phyloP scores from a whole-genome alignment of 73 alveolate species.

The Uronychia binucleata region DNA sequence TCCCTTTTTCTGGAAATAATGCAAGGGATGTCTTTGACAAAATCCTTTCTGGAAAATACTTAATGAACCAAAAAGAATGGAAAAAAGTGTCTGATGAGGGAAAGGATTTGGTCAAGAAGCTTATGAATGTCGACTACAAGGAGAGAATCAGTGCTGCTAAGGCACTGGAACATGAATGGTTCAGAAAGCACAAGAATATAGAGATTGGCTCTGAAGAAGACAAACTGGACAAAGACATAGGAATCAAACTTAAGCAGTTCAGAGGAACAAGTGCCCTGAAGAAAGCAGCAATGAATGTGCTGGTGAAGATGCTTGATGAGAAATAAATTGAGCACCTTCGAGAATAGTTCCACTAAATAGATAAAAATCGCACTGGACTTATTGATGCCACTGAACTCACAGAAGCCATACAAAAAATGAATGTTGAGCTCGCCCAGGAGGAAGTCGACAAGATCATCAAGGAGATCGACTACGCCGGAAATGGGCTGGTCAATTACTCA shows the following conservation, averaged over 20 bases:
- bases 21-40: slow-evolving; percentile 48
- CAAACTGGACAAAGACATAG: background rate
- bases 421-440: slow-evolving; percentile 53
- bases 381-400: slow-evolving; percentile 81
- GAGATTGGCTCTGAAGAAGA: too few relatives aligned
- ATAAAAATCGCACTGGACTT: slow-evolving; percentile 88
- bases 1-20: slow-evolving; percentile 73
- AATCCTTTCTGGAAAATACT: slow-evolving; percentile 36
- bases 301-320: slow-evolving; percentile 61
- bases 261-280: slow-evolving; percentile 53
- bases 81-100: slow-evolving; percentile 52
- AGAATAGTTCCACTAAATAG: slow-evolving; percentile 80
- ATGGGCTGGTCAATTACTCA: slow-evolving; percentile 59
- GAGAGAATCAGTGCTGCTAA: slow-evolving; percentile 69
- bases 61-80: slow-evolving; percentile 50
- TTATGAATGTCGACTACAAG: slow-evolving; percentile 52
- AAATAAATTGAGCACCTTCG: slow-evolving; percentile 73
- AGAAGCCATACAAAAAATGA: slow-evolving; percentile 47
- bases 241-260: background rate
- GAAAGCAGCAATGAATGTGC: slow-evolving; percentile 65
- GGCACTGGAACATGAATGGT: slow-evolving; percentile 76
- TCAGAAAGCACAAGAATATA: background rate
- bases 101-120: slow-evolving; percentile 63
- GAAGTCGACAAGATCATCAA: slow-evolving; percentile 67
- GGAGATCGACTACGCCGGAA: slow-evolving; percentile 38